Evolutionary conservation across 768 basidiomycete species (phyloP).

Genomic region (Russula dissimulans): DNA sequence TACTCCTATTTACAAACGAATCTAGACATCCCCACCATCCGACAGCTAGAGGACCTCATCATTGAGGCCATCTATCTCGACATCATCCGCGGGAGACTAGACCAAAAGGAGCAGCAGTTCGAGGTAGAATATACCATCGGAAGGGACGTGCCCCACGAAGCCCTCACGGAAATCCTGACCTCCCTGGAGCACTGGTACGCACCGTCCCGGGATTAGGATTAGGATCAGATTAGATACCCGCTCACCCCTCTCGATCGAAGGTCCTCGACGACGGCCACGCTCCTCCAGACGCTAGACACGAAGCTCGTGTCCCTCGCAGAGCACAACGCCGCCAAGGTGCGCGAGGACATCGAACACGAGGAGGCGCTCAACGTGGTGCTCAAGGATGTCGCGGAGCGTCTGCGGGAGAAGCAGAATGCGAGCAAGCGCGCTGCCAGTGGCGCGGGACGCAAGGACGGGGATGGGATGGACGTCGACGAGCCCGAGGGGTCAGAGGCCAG

Average conservation of each 20-base stretch:
- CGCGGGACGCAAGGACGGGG: constrained; percentile 11
- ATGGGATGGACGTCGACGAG: constrained; percentile 22
- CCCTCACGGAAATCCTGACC: constrained; percentile 47
- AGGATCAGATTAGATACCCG: too few relatives aligned
- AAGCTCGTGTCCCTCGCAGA: constrained; percentile 52
- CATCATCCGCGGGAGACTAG: constrained; percentile 82
- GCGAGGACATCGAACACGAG: constrained; percentile 47
- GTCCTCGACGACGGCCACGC: constrained; percentile 60
- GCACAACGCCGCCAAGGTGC: constrained; percentile 34
- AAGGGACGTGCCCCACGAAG: constrained; percentile 76
- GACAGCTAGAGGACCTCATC: constrained; percentile 91
- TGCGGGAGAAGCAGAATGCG: constrained; percentile 35
- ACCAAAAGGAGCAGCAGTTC: constrained; percentile 83
- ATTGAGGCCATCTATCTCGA: constrained; percentile 95
- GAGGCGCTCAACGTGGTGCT: constrained; percentile 40
- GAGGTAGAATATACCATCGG: constrained; percentile 93
- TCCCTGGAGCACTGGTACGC: constrained; percentile 62
- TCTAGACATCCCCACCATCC: constrained; percentile 69
- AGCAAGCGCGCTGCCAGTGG: constrained; percentile 13
- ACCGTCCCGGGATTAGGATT: background rate
- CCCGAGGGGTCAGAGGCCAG: constrained; percentile 7
- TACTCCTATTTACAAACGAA: constrained; percentile 63
- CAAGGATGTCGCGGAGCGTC: constrained; percentile 54
- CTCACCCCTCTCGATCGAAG: constrained; percentile 27
- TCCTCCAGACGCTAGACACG: constrained; percentile 62